These are phyloP conservation scores for Massarina eburnea DNA, from an alignment of 2,329 filamentous ascomycete species.

Conservation along the genomic window DNA sequence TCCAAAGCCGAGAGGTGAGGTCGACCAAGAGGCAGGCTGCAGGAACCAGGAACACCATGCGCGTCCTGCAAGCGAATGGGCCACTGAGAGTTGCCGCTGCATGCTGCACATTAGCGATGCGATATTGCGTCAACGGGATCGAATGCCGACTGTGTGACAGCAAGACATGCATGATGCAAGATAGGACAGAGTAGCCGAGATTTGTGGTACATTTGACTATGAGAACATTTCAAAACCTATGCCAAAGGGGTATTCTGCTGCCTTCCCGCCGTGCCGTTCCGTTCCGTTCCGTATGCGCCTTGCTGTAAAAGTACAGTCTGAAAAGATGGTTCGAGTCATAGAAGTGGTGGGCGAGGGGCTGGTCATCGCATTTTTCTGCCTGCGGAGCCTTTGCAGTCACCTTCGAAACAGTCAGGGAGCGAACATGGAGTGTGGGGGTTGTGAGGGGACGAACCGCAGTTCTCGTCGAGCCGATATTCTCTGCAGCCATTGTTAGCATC, in stretches of 20 bases:
- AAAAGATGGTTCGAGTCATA: conserved; percentile 1
- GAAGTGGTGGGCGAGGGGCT: conserved; percentile 2
- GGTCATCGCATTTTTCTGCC: conserved; percentile 18
- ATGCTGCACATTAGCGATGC: conserved; percentile 23
- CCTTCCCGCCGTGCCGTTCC: conserved; percentile 12
- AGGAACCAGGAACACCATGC: conserved; percentile 13
- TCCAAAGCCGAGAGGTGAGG: conserved; percentile 14
- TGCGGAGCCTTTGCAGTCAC: conserved; percentile 37
- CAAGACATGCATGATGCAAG: conserved; percentile 11
- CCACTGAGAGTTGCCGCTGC: conserved; percentile 13
- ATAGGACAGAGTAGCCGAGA: conserved; percentile 10
- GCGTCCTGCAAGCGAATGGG: conserved; percentile 11
- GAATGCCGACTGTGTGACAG: conserved; percentile 7
- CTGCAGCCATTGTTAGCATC: conserved; percentile 24
- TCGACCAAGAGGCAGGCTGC: conserved; percentile 16
- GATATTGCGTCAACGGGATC: conserved; percentile 10
- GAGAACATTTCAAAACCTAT: conserved; percentile 22
- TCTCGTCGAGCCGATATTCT: conserved; percentile 52
- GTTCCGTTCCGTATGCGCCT: conserved; percentile 23
- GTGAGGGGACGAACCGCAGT: conserved; percentile 44
- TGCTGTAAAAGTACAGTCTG: conserved; percentile 19
- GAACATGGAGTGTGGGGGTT: background rate
- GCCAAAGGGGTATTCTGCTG: conserved; percentile 37
- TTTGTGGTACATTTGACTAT: conserved; percentile 32
- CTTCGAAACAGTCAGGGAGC: conserved; percentile 22